Base-by-base conservation (phyloP, 352 stramenopile genomes). In the Plasmopara viticola region DNA sequence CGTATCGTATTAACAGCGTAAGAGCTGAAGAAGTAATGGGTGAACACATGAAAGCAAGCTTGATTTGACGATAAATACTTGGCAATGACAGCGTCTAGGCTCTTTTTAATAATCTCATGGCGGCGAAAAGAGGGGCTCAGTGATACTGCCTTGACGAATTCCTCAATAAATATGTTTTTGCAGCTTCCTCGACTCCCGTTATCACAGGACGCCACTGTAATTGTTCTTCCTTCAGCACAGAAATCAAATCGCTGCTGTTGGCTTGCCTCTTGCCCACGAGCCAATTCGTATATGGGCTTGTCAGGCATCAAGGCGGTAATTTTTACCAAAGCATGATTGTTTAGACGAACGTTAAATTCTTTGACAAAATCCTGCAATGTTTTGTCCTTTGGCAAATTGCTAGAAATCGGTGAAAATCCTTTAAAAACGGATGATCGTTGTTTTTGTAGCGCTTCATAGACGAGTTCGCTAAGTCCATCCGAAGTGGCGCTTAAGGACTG, bases 101-200 rank as follows among this genome's bases (percentile, higher is more conserved):
- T 75, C 38, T 87, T 78, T 13, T 79, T 75, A 48, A 92, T 59
- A 48, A 63, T 84, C 42, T 85, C 59, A 30, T 90, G 73, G 9
- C 60, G 62, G 17, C 58, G 58, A 38, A 81, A 88, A 14, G 72
- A 70, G 4, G 51, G 63, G 30, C 64, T 90, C 30, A 86, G 62
- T 31, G 74, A 74, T 9, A 87, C 61, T 8, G 67, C 68, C 53
- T 84, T 79, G 38, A 90, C 63, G 53, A 88, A 86, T 43, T 86
- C 71, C 34, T 84, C 71, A 58, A 87, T 84, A 74, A 88, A 86
- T 66, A 86, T 28, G 60, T 90, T 90, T 34, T 80, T 68, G 47
- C 70, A 82, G 8, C 47, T 55, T 35, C 72, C 65, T 12, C 52
- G 41, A 29, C 66, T 68, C 38, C 60, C 70, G 15, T 75, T 64